phyloP scores from a whole-genome alignment of 352 stramenopile genomes.

The Elongisporangium senticosum region DNA sequence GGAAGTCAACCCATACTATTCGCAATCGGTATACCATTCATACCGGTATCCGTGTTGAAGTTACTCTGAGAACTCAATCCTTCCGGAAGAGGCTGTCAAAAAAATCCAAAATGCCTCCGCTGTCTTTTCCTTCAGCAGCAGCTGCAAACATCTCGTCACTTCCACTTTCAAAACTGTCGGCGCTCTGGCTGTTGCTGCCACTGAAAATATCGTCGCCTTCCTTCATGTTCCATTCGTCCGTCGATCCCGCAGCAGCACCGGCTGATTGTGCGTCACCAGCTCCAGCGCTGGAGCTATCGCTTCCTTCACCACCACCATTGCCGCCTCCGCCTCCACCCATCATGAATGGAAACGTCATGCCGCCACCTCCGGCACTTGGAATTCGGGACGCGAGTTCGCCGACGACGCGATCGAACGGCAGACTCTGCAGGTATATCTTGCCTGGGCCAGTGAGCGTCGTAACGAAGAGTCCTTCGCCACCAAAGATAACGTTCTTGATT shows the following conservation, averaged over 20 bases:
- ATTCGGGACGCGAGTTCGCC: conserved; percentile 88
- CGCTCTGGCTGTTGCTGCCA: conserved; percentile 5
- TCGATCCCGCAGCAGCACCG: conserved; percentile 7
- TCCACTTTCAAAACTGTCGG: conserved; percentile 5
- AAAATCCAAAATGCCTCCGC: conserved; percentile 48
- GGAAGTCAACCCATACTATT: neutral
- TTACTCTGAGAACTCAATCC: conserved; percentile 11
- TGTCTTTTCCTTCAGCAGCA: conserved; percentile 15
- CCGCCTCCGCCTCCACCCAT: conserved; percentile 47
- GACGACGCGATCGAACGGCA: conserved; percentile 91
- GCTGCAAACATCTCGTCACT: conserved; percentile 16
- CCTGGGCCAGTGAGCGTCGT: conserved; percentile 90
- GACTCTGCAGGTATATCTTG: conserved; percentile 88
- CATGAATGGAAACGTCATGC: conserved; percentile 87
- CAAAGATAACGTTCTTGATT: conserved; percentile 93
- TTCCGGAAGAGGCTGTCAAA: conserved; percentile 54
- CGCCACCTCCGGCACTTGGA: conserved; percentile 61
- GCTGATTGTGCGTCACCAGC: conserved; percentile 19
- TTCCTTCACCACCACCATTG: conserved; percentile 23
- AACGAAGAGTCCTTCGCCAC: conserved; percentile 92
- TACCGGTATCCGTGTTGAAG: neutral
- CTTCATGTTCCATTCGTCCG: conserved; percentile 25
- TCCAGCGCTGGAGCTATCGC: conserved; percentile 16
- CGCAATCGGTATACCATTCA: neutral
- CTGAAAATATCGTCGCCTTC: conserved; percentile 49